These are phyloP conservation scores for Yamagishiella unicocca DNA, from an alignment of 139 green algal species.

Conservation along the genomic window DNA sequence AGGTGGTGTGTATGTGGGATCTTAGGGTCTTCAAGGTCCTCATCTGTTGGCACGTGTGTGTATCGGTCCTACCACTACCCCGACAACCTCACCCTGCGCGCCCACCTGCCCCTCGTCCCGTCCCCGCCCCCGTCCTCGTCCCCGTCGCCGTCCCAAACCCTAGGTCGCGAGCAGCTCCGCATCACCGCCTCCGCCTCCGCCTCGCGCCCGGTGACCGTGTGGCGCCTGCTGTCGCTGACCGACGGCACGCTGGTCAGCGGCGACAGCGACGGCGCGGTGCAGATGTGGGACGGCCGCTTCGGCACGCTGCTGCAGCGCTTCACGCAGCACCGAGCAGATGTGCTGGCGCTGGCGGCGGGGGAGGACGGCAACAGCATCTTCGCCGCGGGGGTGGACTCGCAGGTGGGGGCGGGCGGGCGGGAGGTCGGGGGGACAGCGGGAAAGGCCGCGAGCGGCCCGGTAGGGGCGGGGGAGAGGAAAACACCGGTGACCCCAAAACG, in stretches of 20 bases:
- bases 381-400: slow-evolving; percentile 86
- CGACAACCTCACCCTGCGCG: no score
- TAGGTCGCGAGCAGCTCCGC: slow-evolving; percentile 76
- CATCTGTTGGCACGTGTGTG: no score
- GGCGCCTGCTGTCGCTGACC: slow-evolving; percentile 82
- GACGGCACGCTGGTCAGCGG: slow-evolving; percentile 90
- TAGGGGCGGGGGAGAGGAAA: no score
- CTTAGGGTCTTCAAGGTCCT: no score
- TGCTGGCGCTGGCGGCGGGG: slow-evolving; percentile 82
- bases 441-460: no score
- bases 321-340: slow-evolving; percentile 81
- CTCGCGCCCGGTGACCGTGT: slow-evolving; percentile 78
- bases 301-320: slow-evolving; percentile 85
- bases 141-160: background rate
- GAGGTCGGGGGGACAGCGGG: no score
- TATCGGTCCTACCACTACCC: no score
- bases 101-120: no score
- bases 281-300: slow-evolving; percentile 88
- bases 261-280: slow-evolving; percentile 81
- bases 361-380: slow-evolving; percentile 85
- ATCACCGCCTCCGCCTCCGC: slow-evolving; percentile 73
- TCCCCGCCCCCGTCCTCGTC: no score
- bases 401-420: no score
- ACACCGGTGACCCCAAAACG: no score
- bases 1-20: no score